phyloP scores from a whole-genome alignment of 192 early-diverging fungal genomes.

The Polychytrium aggregatum region DNA sequence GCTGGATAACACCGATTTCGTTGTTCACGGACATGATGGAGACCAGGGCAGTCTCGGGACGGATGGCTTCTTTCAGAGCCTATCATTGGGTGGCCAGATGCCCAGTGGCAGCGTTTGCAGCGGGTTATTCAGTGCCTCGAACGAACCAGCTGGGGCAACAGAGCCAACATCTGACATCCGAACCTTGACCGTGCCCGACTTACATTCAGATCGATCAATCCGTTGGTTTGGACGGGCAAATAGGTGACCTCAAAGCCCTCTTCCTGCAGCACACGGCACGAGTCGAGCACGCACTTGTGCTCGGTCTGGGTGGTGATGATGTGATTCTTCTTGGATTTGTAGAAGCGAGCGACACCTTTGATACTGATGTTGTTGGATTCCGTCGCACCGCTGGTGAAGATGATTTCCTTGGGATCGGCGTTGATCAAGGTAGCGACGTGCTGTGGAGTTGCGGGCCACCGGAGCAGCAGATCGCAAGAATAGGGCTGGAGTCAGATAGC shows the following conservation, averaged over 20 bases:
- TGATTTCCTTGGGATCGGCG: slow-evolving; percentile 91
- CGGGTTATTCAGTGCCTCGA: no score
- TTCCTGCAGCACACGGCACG: slow-evolving; percentile 87
- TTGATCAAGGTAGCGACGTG: slow-evolving; percentile 78
- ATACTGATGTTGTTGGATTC: slow-evolving; percentile 92
- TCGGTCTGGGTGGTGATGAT: slow-evolving; percentile 96
- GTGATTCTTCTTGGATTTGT: slow-evolving; percentile 87
- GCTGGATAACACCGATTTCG: slow-evolving; percentile 96
- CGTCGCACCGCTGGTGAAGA: slow-evolving; percentile 93
- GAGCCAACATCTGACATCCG: no score
- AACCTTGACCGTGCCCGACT: neutral
- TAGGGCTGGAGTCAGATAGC: no score
- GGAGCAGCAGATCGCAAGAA: no score
- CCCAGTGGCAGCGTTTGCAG: no score
- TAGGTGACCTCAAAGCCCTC: slow-evolving; percentile 96
- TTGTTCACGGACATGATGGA: slow-evolving; percentile 98
- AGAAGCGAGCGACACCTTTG: slow-evolving; percentile 92
- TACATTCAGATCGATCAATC: slow-evolving; percentile 68
- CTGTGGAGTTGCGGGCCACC: slow-evolving; percentile 19
- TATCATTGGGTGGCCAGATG: slow-evolving; percentile 6
- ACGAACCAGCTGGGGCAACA: no score
- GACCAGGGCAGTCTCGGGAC: slow-evolving; percentile 81
- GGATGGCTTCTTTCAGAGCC: slow-evolving; percentile 67
- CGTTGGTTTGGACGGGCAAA: slow-evolving; percentile 73
- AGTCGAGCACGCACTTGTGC: slow-evolving; percentile 97